Conservation (phyloP, 371 early-diverging fungal genomes). For the Apophysomyces variabilis region DNA sequence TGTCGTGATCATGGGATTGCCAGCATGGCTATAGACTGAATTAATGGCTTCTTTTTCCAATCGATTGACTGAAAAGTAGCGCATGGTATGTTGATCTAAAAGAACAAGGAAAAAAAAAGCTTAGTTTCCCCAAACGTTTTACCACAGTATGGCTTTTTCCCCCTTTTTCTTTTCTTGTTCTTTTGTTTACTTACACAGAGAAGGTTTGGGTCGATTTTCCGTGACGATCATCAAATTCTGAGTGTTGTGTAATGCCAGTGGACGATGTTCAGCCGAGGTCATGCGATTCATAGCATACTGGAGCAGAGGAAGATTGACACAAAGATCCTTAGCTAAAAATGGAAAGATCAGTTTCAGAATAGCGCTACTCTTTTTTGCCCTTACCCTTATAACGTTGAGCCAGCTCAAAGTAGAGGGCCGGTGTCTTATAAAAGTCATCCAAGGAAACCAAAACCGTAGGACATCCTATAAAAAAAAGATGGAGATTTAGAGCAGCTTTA, state of each 20-base stretch:
- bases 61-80: constrained; percentile 59
- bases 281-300: constrained; percentile 72
- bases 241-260: constrained; percentile 62
- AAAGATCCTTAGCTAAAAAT: constrained; percentile 68
- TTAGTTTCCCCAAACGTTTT: constrained; percentile 2
- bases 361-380: neutral
- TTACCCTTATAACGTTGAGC: constrained; percentile 59
- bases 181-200: constrained; percentile 47
- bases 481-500: constrained; percentile 15
- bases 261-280: constrained; percentile 38
- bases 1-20: constrained; percentile 82
- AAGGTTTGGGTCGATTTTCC: constrained; percentile 69
- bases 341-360: neutral
- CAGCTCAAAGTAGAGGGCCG: constrained; percentile 71
- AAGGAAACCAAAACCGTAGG: constrained; percentile 37
- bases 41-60: constrained; percentile 72
- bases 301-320: constrained; percentile 74
- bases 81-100: constrained; percentile 44
- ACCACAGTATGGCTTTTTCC: no score
- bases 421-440: constrained; percentile 36
- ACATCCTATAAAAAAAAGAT: constrained; percentile 28
- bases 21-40: constrained; percentile 72
- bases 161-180: no score
- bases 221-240: constrained; percentile 74
- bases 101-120: neutral